Percentiles rank a stretch among this genome's conserved stretches.
Evolutionary conservation across 352 stramenopile species (phyloP).

Genomic region (Phytophthora europaea): DNA sequence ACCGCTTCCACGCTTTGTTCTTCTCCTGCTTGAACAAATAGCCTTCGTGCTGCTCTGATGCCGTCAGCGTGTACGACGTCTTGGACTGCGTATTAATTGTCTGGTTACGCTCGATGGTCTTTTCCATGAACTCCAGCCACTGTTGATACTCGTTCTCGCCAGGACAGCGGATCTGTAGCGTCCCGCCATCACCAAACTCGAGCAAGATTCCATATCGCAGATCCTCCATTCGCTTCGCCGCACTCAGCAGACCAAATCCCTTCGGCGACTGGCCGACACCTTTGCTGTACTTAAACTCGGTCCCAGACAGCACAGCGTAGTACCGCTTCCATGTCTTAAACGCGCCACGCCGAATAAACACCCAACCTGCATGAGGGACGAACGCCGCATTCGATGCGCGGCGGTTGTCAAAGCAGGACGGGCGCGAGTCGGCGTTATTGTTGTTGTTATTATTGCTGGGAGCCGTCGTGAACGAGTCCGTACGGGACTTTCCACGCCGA

Average conservation of each 20-base stretch:
- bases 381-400: conserved; percentile 61
- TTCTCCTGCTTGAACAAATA: conserved; percentile 78
- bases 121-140: conserved; percentile 61
- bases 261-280: conserved; percentile 70
- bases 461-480: conserved; percentile 40
- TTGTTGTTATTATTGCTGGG: conserved; percentile 33
- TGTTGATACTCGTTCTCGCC: conserved; percentile 56
- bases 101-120: conserved; percentile 67
- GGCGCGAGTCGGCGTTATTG: conserved; percentile 16
- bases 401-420: conserved; percentile 79
- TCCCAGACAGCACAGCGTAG: conserved; percentile 73
- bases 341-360: conserved; percentile 70
- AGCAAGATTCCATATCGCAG: conserved; percentile 63
- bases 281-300: conserved; percentile 83
- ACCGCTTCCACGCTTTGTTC: conserved; percentile 61
- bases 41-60: conserved; percentile 72
- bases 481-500: conserved; percentile 27
- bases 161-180: conserved; percentile 60
- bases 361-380: conserved; percentile 71
- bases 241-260: conserved; percentile 69
- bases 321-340: conserved; percentile 80
- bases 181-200: conserved; percentile 54
- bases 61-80: conserved; percentile 77
- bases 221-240: conserved; percentile 52
- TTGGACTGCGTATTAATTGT: conserved; percentile 63